Evolutionary conservation across 371 early-diverging fungal species (phyloP), one percentile per base, ranked within the genome.

Genomic region (Aphelidium insulamus): DNA sequence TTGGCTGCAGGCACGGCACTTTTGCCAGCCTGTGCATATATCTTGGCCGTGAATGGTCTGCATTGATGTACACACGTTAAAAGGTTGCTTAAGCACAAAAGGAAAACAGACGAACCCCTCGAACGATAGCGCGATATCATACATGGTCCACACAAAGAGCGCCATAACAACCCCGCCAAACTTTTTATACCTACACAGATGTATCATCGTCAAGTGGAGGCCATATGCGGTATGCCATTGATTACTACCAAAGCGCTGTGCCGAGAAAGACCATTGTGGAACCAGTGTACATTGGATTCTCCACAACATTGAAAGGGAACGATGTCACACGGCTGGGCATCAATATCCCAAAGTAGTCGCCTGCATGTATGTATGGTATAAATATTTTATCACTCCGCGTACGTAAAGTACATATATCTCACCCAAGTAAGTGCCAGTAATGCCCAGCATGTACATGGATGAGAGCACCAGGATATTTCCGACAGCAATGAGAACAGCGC

Each of bases 281-380:
- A n/a, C 88, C 88, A 30, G 69, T 62, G 47, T 87, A 87, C 88
- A 87, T 87, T 12, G 88, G 88, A 51, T 87, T 77, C 14, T 80
- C 77, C 21, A 71, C 61, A 7, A 81, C 70, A 48, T 77, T 87
- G 63, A 86, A 87, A 10, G 88, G 88, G 52, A 87, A 85, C 12
- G 69, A 69, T 9, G 80, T 81, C 33, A 86, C 82, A 24, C 77
- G 70, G 37, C 62, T 59, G 21, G 66, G 59, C 86, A 86, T 87
- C 41, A 84, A 50, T 31, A 87, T 84, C 31, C 88, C 88, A 61
- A 85, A 87, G 52, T 87, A 87, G 48, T 84, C 86, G 40, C 87
- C 86, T 74, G 48, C 15, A 15, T 24, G 12, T 2, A 19, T 14
- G n/a, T 10, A 1, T 12, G 14, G 21, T 39, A 15, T 21, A 23